Percentiles rank a stretch among this genome's conserved stretches.
phyloP scores from a whole-genome alignment of 768 basidiomycete genomes.

The Coprinellus micaceus region DNA sequence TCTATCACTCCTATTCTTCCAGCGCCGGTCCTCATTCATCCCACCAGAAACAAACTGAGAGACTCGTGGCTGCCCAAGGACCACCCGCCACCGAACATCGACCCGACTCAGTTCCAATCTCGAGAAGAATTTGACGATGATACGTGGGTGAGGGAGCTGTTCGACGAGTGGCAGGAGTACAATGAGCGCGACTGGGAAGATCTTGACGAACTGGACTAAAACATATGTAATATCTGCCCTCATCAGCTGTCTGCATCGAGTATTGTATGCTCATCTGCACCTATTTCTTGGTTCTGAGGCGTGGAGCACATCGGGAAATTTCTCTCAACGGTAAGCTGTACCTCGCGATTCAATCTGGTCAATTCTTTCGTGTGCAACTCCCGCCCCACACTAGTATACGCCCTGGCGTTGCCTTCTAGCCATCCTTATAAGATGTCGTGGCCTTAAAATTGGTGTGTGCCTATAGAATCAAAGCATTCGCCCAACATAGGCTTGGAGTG shows the following conservation, averaged over 20 bases:
- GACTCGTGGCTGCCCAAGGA: not conserved
- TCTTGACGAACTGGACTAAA: not conserved
- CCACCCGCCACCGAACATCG: not conserved
- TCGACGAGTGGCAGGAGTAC: not conserved
- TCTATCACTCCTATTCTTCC: not conserved
- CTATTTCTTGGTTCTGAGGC: too few relatives aligned
- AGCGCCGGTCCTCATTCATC: not conserved
- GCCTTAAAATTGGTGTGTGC: too few relatives aligned
- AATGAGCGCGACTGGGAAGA: not conserved
- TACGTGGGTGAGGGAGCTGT: not conserved
- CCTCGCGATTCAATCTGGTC: too few relatives aligned
- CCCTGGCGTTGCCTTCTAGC: too few relatives aligned
- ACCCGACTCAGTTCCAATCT: not conserved
- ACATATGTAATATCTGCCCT: not conserved
- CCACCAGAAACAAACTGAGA: not conserved
- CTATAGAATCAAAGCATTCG: too few relatives aligned
- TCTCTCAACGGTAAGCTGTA: too few relatives aligned
- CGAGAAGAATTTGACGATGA: not conserved
- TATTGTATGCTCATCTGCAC: not conserved
- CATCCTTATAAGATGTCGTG: too few relatives aligned
- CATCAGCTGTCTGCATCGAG: too few relatives aligned
- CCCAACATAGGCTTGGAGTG: too few relatives aligned
- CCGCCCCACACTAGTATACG: too few relatives aligned
- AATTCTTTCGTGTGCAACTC: too few relatives aligned
- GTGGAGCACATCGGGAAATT: too few relatives aligned